These are phyloP conservation scores for Chrysosporium keratinophilum DNA, from an alignment of 2,329 filamentous ascomycete species.

Conservation along the genomic window DNA sequence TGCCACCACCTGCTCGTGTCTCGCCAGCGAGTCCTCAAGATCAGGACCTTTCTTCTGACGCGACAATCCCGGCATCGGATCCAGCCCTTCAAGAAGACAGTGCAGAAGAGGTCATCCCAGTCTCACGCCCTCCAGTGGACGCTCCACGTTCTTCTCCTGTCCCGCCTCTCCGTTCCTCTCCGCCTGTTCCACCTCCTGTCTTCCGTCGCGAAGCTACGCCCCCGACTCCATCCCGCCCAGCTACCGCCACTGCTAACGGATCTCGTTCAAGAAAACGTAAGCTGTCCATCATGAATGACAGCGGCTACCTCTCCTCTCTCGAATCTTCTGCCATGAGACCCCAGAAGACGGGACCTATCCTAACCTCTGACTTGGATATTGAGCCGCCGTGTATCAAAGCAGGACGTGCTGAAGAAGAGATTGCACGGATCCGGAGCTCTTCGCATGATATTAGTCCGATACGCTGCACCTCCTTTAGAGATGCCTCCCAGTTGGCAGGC, in stretches of 20 bases:
- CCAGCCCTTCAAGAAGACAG: conserved; percentile 47
- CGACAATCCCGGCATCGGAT: conserved; percentile 64
- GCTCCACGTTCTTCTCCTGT: conserved; percentile 39
- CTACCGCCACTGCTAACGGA: conserved; percentile 52
- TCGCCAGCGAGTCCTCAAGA: conserved; percentile 20
- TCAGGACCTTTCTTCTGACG: conserved; percentile 61
- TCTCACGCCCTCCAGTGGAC: conserved; percentile 20
- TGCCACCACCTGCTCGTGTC: conserved; percentile 9
- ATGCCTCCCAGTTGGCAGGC: conserved; percentile 36
- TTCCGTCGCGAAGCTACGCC: conserved; percentile 54
- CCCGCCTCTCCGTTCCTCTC: conserved; percentile 73
- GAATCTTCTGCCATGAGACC: conserved; percentile 80
- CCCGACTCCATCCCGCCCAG: conserved; percentile 58
- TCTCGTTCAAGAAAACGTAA: conserved; percentile 63
- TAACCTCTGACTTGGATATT: conserved; percentile 63
- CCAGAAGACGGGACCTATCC: conserved; percentile 51
- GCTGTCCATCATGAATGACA: conserved; percentile 74
- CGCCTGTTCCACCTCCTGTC: conserved; percentile 57
- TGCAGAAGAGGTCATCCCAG: conserved; percentile 33
- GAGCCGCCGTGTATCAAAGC: conserved; percentile 74
- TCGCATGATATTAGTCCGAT: conserved; percentile 80
- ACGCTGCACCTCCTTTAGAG: conserved; percentile 33
- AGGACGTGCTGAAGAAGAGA: conserved; percentile 89
- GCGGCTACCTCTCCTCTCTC: conserved; percentile 91
- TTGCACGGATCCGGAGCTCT: conserved; percentile 81